These are phyloP conservation scores for Sporothrix dimorphospora DNA, from an alignment of 2,329 filamentous ascomycete genomes.

Conservation along the genomic window DNA sequence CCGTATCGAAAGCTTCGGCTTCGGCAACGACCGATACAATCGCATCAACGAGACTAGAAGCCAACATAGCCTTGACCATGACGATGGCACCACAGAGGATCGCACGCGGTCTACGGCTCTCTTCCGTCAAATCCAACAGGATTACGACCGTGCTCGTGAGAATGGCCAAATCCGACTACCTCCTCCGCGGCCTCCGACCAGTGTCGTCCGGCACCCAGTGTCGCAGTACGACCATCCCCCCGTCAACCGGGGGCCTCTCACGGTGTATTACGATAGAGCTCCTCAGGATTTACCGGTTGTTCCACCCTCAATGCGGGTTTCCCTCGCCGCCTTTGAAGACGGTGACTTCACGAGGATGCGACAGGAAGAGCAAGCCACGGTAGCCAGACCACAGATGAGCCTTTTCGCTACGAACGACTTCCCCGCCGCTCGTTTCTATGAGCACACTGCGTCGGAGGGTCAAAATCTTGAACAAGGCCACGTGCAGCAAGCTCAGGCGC, in stretches of 20 bases:
- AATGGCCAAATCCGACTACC: background rate
- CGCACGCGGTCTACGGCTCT: background rate
- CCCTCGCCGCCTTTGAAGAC: background rate
- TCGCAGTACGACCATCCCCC: background rate
- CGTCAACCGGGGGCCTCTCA: background rate
- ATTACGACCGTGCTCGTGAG: background rate
- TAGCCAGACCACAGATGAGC: too few relatives aligned
- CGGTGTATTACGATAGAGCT: background rate
- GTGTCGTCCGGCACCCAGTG: background rate
- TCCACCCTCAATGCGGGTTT: background rate
- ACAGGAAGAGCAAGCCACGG: background rate
- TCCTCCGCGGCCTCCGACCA: background rate
- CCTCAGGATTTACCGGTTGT: background rate
- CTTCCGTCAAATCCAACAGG: background rate
- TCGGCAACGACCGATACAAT: background rate
- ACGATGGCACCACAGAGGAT: background rate
- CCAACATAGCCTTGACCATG: background rate
- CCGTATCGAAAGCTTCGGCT: background rate
- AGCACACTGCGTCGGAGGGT: background rate
- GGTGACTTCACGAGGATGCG: background rate
- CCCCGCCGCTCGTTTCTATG: conserved; percentile 21
- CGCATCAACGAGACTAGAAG: background rate
- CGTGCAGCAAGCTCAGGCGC: background rate
- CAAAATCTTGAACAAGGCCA: background rate
- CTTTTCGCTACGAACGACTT: background rate